Evolutionary conservation across 2,329 filamentous ascomycete genomes (phyloP).

Genomic region (Penicillium sp.): DNA sequence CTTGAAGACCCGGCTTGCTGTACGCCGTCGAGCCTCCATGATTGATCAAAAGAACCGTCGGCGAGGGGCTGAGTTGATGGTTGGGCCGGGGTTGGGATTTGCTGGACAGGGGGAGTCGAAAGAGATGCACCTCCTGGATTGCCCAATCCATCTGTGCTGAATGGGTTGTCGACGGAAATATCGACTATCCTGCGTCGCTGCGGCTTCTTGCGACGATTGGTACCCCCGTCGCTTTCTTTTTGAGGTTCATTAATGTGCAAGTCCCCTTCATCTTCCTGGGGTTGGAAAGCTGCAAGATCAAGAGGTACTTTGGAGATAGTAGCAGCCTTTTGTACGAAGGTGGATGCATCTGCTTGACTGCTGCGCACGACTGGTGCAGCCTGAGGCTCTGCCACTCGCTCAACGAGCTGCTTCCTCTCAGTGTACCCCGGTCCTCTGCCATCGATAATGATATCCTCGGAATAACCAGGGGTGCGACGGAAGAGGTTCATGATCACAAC

Average conservation of each 20-base stretch:
- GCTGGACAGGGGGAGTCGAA: constrained; percentile 32
- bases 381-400: constrained; percentile 74
- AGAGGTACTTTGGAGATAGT: constrained; percentile 33
- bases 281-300: constrained; percentile 13
- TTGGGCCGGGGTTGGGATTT: constrained; percentile 31
- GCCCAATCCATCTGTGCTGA: constrained; percentile 32
- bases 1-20: constrained; percentile 30
- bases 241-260: constrained; percentile 13
- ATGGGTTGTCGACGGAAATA: constrained; percentile 50
- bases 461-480: constrained; percentile 83
- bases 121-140: constrained; percentile 30
- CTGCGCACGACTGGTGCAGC: constrained; percentile 78
- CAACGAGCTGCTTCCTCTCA: constrained; percentile 81
- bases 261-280: constrained; percentile 17
- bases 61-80: constrained; percentile 26
- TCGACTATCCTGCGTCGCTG: constrained; percentile 61
- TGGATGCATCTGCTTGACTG: constrained; percentile 61
- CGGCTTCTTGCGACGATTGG: constrained; percentile 50
- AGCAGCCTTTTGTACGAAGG: constrained; percentile 67
- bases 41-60: constrained; percentile 28
- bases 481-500: constrained; percentile 96
- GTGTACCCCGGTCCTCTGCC: constrained; percentile 78
- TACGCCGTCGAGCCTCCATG: constrained; percentile 35
- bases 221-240: constrained; percentile 33
- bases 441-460: constrained; percentile 88